phyloP scores from a whole-genome alignment of 164 flowering plant genomes.

The Macadamia integrifolia region DNA sequence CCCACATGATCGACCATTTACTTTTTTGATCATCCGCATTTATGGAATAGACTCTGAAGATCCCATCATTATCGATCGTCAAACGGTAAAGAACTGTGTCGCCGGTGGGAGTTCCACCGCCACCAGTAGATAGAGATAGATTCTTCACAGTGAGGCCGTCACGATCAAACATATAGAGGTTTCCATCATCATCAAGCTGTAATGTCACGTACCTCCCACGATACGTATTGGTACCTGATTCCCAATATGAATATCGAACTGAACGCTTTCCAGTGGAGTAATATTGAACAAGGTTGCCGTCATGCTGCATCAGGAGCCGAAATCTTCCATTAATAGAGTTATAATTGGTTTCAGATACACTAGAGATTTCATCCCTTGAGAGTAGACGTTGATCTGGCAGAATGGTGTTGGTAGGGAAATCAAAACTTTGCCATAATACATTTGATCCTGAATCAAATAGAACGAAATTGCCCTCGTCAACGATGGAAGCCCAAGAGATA shows the following conservation, averaged over 20 bases:
- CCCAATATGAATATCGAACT: constrained; percentile 3
- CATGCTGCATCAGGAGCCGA: constrained; percentile 2
- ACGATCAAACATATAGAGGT: too few relatives aligned
- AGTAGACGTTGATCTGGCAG: not conserved
- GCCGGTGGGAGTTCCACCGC: not conserved
- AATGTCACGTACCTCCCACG: not conserved
- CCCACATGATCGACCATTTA: not conserved
- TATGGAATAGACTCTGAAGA: too few relatives aligned
- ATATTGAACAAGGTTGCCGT: constrained; percentile 12
- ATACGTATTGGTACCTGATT: not conserved
- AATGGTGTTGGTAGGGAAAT: constrained; percentile 10
- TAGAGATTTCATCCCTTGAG: not conserved
- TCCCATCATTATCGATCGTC: not conserved
- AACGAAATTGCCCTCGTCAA: constrained; percentile 12
- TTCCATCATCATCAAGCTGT: too few relatives aligned
- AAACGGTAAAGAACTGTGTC: not conserved
- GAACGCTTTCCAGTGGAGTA: not conserved
- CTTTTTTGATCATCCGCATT: not conserved
- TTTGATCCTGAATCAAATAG: not conserved
- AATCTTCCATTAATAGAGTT: constrained; percentile 6
- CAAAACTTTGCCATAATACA: constrained; percentile 5
- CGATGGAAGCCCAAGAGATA: constrained; percentile 3
- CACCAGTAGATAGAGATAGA: too few relatives aligned
- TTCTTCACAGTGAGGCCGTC: too few relatives aligned
- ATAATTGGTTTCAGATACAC: constrained; percentile 1